Evolutionary conservation across 2,329 filamentous ascomycete genomes (phyloP).

Genomic region (Coniochaeta sp.): DNA sequence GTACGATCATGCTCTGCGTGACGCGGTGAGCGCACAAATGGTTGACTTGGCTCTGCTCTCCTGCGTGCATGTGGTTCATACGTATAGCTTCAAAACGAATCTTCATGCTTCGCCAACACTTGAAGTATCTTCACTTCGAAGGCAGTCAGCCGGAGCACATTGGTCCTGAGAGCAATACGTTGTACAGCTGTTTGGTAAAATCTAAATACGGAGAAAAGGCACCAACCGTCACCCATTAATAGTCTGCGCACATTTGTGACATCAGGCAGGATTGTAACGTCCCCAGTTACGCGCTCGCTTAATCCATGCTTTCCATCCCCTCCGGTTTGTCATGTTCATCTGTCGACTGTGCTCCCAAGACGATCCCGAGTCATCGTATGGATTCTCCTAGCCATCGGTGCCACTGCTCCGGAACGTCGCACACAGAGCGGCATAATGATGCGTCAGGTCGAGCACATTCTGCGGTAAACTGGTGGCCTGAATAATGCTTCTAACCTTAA

Average conservation of each 20-base stretch:
- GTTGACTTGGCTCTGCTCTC: no score
- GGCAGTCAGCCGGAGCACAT: no score
- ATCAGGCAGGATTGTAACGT: neutral
- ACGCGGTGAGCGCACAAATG: no score
- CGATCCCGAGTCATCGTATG: neutral
- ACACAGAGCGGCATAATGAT: constrained; percentile 92
- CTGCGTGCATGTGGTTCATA: no score
- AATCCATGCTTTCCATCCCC: neutral
- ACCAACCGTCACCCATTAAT: neutral
- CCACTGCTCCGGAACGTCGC: constrained; percentile 93
- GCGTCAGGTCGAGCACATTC: constrained; percentile 85
- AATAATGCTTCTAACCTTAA: constrained; percentile 95
- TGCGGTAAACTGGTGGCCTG: constrained; percentile 93
- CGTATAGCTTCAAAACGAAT: no score
- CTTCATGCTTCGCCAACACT: no score
- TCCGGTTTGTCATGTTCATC: constrained; percentile 15
- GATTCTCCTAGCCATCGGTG: constrained; percentile 59
- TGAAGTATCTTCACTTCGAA: no score
- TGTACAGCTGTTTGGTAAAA: neutral
- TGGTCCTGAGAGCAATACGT: neutral
- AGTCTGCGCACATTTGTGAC: neutral
- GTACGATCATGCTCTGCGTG: no score
- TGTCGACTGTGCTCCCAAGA: neutral
- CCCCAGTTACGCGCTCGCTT: neutral
- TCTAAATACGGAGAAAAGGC: neutral